Percentiles rank a stretch among this genome's conserved stretches.
Evolutionary conservation across 345 rosid genomes (phyloP).

Genomic region (Arabidopsis suecica): DNA sequence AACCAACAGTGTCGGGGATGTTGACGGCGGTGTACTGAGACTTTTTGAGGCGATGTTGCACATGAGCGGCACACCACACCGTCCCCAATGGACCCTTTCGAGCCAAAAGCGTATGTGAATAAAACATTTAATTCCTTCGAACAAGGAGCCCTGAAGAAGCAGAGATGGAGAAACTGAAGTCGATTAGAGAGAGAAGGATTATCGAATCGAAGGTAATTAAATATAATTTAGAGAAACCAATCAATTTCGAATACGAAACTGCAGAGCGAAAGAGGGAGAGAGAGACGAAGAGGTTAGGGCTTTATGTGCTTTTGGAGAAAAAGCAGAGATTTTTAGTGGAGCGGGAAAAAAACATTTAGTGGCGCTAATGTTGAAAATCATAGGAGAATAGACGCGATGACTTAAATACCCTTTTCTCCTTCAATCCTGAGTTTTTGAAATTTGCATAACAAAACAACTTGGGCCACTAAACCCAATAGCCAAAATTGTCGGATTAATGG

Average conservation of each 20-base stretch:
- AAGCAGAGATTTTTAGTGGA: background rate
- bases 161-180: background rate
- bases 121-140: constrained; percentile 58
- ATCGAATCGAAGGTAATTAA: background rate
- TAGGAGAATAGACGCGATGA: background rate
- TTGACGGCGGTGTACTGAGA: constrained; percentile 78
- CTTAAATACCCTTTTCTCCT: background rate
- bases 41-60: constrained; percentile 77
- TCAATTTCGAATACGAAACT: background rate
- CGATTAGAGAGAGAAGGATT: background rate
- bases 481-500: background rate
- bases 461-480: constrained; percentile 30
- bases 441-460: background rate
- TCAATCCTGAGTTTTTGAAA: background rate
- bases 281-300: constrained; percentile 24
- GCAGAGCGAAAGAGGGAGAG: background rate
- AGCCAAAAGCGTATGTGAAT: constrained; percentile 73
- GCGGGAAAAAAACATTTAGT: constrained; percentile 33
- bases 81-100: constrained; percentile 81
- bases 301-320: constrained; percentile 6
- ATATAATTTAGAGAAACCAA: background rate
- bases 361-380: constrained; percentile 28
- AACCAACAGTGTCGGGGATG: constrained; percentile 76
- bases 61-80: constrained; percentile 90
- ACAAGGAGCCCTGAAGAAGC: background rate